Evolutionary conservation across 768 basidiomycete species (phyloP).

Genomic region (Mycena latifolia): DNA sequence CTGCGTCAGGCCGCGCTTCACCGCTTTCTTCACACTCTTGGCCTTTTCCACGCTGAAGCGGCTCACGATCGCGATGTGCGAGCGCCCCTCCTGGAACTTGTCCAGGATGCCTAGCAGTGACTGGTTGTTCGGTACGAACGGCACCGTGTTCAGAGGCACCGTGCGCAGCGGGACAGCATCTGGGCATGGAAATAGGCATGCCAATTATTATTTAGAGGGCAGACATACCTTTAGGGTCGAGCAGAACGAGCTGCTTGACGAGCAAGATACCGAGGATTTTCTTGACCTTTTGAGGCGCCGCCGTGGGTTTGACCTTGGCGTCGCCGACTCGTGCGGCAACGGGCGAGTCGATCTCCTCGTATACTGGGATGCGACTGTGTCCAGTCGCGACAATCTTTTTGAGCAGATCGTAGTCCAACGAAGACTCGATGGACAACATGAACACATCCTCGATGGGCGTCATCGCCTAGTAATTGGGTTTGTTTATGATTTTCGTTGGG

Average conservation of each 20-base stretch:
- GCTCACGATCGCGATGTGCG: constrained; percentile 94
- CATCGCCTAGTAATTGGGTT: constrained; percentile 68
- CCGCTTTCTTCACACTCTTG: constrained; percentile 85
- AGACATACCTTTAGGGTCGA: constrained; percentile 82
- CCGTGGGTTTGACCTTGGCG: constrained; percentile 7
- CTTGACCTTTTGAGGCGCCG: constrained; percentile 65
- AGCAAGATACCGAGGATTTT: constrained; percentile 90
- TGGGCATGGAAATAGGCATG: constrained; percentile 36
- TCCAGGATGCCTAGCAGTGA: constrained; percentile 89
- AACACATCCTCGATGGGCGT: constrained; percentile 84
- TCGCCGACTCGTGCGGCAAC: constrained; percentile 19
- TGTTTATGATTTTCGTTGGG: not conserved
- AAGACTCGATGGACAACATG: constrained; percentile 89
- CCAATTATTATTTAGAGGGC: not conserved
- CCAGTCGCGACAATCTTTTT: constrained; percentile 82
- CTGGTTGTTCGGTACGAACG: constrained; percentile 89
- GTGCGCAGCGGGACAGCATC: constrained; percentile 87
- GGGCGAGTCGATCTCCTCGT: constrained; percentile 77
- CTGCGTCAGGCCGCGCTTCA: constrained; percentile 84
- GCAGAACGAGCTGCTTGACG: constrained; percentile 89
- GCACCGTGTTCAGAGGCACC: constrained; percentile 88
- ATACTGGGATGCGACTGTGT: constrained; percentile 88
- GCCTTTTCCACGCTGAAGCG: constrained; percentile 80
- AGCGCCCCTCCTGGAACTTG: constrained; percentile 90
- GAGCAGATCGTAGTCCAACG: constrained; percentile 84